Evolutionary conservation across 2,329 filamentous ascomycete genomes (phyloP), one percentile per base, ranked within the genome.

Genomic region (Monosporascus ibericus): DNA sequence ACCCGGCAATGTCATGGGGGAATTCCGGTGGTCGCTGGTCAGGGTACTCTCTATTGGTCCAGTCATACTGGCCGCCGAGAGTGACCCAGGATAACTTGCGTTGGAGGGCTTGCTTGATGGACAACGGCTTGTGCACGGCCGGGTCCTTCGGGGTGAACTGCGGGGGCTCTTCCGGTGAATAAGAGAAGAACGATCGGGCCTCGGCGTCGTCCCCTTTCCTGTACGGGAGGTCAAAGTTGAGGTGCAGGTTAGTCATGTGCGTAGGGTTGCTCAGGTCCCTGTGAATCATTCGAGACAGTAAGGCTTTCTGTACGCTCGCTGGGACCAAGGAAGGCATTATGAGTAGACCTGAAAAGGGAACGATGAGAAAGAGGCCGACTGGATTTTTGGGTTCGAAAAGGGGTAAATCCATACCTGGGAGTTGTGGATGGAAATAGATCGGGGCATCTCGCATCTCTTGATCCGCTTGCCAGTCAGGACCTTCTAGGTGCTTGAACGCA

Each of bases 41-140:
- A 0, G 92, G 91, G 65, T 97, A 97, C 14, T 82, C 73, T 59
- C 95, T 92, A 52, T 83, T 81, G 0, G 91, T 95, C 94, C 92
- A 97, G 72, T 97, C 89, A 69, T 97, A 97, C 68, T 97, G 94
- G 0, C 91, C 92, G 48, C 94, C 94, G 3, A 99, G 80, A 0
- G 92, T 97, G 42, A 95, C 82, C 94, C 94, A 99, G 60, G 92
- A 90, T 24, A 97, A 79, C 56, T 89, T 92, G 57, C 86, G 87
- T 52, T 85, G 81, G 44, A 97, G 76, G 30, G 92, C 82, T 63
- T 86, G 85, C 48, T 80, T 75, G 50, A 88, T 75, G 2, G 81
- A 79, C 9, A 96, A 74, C 2, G 89, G 78, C 55, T 86, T 88
- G 70, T 96, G 92, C n/a, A 91, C 71, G 0, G 68, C 58, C 0